Evolutionary conservation across 768 basidiomycete genomes (phyloP).

Genomic region (Rubroboletus pulcherrimus): DNA sequence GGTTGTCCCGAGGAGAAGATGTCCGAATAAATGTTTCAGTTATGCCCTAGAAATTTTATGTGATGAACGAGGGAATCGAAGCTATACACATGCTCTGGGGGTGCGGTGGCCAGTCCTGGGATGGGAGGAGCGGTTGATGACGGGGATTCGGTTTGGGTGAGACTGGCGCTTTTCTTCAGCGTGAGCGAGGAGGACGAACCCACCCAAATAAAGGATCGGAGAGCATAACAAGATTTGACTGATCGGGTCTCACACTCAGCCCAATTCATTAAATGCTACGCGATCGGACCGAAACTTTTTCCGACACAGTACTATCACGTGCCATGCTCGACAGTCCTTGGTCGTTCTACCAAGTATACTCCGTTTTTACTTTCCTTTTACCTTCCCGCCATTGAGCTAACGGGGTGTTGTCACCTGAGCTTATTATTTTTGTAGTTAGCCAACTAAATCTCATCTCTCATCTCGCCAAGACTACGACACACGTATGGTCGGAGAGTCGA

Average conservation of each 20-base stretch:
- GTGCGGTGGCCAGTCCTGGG: background rate
- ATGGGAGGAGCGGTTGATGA: background rate
- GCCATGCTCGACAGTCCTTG: background rate
- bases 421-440: too few relatives aligned
- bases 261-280: too few relatives aligned
- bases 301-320: background rate
- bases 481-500: too few relatives aligned
- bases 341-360: too few relatives aligned
- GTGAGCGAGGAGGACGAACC: constrained; percentile 2
- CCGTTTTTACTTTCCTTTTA: too few relatives aligned
- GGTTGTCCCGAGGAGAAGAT: background rate
- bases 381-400: too few relatives aligned
- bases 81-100: constrained; percentile 1
- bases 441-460: too few relatives aligned
- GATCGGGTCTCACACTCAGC: constrained; percentile 1
- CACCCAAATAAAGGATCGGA: constrained; percentile 11
- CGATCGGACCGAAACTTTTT: background rate
- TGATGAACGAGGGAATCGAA: background rate
- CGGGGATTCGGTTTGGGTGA: background rate
- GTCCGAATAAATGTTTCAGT: background rate
- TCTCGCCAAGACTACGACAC: too few relatives aligned
- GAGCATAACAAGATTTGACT: background rate
- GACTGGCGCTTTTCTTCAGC: background rate
- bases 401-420: too few relatives aligned
- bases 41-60: background rate